Percentiles rank a stretch among this genome's conserved stretches.
Evolutionary conservation across 176 grass and related monocot species (phyloP).

Genomic region (Chrysopogon serrulatus): DNA sequence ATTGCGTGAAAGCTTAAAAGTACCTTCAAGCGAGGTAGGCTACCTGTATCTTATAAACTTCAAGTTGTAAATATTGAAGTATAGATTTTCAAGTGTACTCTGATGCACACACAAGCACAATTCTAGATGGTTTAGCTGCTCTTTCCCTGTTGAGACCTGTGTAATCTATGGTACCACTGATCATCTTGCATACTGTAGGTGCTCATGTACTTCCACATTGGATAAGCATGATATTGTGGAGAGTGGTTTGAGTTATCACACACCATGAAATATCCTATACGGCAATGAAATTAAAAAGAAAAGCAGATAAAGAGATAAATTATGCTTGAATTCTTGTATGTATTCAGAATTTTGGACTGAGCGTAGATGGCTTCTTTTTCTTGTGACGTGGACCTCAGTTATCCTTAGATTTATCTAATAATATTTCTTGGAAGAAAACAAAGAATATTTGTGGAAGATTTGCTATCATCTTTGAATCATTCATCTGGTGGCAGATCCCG

Average conservation of each 20-base stretch:
- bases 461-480: neutral
- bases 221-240: neutral
- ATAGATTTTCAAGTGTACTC: neutral
- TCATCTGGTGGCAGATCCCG: neutral
- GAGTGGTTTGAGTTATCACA: neutral
- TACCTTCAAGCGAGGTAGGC: constrained; percentile 82
- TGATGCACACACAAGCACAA: neutral
- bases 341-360: neutral
- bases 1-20: constrained; percentile 85
- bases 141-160: neutral
- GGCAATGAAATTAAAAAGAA: neutral
- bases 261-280: neutral
- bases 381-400: neutral
- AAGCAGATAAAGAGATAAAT: neutral
- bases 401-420: neutral
- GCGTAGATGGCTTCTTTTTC: neutral
- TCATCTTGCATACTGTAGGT: neutral
- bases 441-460: neutral
- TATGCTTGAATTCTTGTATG: neutral
- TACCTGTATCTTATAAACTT: constrained; percentile 21
- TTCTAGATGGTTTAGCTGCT: neutral
- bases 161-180: neutral
- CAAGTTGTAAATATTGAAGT: constrained; percentile 5
- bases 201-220: constrained; percentile 1
- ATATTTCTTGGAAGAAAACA: neutral